Percentiles rank a stretch among this genome's conserved stretches.
Evolutionary conservation across 441 rosid species (phyloP).

Genomic region (Pelargonium fulgidum): DNA sequence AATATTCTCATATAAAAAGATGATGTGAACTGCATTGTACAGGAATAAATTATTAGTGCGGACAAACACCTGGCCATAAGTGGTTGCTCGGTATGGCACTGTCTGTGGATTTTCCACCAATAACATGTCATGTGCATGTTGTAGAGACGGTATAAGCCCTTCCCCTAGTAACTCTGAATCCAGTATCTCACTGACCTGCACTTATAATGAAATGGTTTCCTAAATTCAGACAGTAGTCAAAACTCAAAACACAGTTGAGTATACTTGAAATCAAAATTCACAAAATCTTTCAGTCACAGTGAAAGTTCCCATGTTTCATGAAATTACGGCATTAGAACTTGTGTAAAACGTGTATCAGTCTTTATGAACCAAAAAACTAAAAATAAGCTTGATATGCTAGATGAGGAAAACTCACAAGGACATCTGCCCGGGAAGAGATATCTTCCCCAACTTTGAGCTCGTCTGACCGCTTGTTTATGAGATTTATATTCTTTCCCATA

Average conservation of each 20-base stretch:
- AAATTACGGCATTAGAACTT: background rate
- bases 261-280: constrained; percentile 13
- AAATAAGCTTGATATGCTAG: constrained; percentile 2
- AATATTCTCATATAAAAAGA: background rate
- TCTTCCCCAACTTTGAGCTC: constrained; percentile 63
- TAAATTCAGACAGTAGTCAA: background rate
- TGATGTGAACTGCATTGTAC: background rate
- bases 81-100: constrained; percentile 80
- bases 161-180: constrained; percentile 94
- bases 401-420: constrained; percentile 51
- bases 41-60: background rate
- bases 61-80: constrained; percentile 71
- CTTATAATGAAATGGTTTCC: constrained; percentile 2
- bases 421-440: constrained; percentile 66
- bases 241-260: background rate
- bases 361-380: constrained; percentile 2
- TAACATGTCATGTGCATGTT: constrained; percentile 80
- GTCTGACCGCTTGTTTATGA: constrained; percentile 79
- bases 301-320: background rate
- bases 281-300: background rate
- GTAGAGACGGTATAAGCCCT: constrained; percentile 90
- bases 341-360: background rate
- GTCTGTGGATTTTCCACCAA: constrained; percentile 71
- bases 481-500: constrained; percentile 44
- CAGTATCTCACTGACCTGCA: constrained; percentile 89